A percentile compares a stretch with the other conserved stretches of the same genome.
phyloP scores from a whole-genome alignment of 1,284 basidiomycete genomes.

The Tilletia horrida region DNA sequence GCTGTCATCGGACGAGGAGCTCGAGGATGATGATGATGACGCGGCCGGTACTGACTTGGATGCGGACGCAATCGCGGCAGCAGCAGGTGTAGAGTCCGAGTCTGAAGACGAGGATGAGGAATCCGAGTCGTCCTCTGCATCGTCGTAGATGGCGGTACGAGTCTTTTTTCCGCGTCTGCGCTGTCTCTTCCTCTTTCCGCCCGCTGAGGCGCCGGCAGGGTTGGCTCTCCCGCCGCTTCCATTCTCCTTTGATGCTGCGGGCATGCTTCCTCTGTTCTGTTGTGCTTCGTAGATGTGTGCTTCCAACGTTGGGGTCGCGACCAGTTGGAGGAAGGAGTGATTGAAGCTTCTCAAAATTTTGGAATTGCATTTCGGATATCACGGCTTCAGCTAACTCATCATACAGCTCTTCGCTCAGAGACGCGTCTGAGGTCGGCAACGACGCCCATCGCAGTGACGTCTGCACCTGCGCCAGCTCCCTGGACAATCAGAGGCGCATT shows the following conservation, averaged over 20 bases:
- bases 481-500: slow-evolving; percentile 74
- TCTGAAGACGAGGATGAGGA: slow-evolving; percentile 13
- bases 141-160: slow-evolving; percentile 2
- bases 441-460: slow-evolving; percentile 97
- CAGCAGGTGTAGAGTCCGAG: background rate
- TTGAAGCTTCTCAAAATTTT: background rate
- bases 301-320: too few species aligned
- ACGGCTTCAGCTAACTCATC: background rate
- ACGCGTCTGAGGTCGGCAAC: slow-evolving; percentile 66
- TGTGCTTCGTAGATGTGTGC: background rate
- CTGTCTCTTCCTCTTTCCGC: background rate
- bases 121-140: background rate
- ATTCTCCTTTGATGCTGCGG: background rate
- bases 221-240: too few species aligned
- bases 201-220: background rate
- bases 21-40: background rate
- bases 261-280: background rate
- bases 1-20: background rate
- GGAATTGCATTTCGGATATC: too few species aligned
- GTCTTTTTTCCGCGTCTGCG: slow-evolving; percentile 9
- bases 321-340: too few species aligned
- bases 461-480: slow-evolving; percentile 91
- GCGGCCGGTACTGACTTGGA: background rate
- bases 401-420: slow-evolving; percentile 48
- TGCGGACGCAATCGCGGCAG: background rate